Evolutionary conservation across 176 grass and related monocot species (phyloP), one percentile per base, ranked within the genome.

Genomic region (Cenchrus fungigraminus): DNA sequence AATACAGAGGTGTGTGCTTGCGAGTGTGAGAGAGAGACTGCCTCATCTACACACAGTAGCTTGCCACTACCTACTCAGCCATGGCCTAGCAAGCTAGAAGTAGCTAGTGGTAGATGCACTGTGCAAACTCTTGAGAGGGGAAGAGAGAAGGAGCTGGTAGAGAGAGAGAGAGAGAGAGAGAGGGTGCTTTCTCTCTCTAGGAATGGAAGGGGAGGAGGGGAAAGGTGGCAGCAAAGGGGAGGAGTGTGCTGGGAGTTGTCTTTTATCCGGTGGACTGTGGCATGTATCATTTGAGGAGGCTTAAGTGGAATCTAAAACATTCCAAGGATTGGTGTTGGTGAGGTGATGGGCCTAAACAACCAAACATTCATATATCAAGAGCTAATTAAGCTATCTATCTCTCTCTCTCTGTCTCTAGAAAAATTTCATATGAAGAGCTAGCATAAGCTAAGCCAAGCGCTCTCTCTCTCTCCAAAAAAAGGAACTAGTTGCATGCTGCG

Each of bases 261-360:
- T 87, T 79, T 90, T 92, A 83, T 83, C 85, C 28, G 37, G 82
- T 92, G 90, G 93, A 90, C 85, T 86, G 85, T 82, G 88, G 83
- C 84, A 80, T 53, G 83, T 53, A 55, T 37, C 83, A 65, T 72
- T 76, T 76, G 51, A 73, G 64, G 47, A 54, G 46, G 40, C 42
- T 65, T 65, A 71, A 71, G 85, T 76, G 89, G 92, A 96, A 98
- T 96, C 93, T 87, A 94, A 94, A 95, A 94, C 91, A 94, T 95
- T 95, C 90, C 88, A 76, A 88, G 84, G 85, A 91, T 86, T 91
- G 86, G 84, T 88, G 67, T 84, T 88, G 75, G 81, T 56, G 15
- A 56, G 16, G 54, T 89, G 25, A 25, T 25, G 74, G 92, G 72
- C 84, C 71, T 79, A 73, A 84, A 83, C 81, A 54, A 69, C 68